Evolutionary conservation across 345 rosid species (phyloP).

Genomic region (Eucalyptus albens): DNA sequence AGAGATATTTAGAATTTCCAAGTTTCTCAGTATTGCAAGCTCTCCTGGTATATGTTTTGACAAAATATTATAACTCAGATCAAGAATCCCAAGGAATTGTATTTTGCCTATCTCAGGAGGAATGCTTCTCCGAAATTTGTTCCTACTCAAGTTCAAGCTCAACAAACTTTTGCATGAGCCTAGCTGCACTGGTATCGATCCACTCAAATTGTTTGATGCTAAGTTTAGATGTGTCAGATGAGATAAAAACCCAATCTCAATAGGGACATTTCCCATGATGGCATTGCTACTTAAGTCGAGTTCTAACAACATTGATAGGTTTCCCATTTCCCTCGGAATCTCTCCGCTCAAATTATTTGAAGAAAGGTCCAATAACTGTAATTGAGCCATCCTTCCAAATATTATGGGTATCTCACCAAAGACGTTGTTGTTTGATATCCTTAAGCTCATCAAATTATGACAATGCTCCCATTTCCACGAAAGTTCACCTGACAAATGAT

Average conservation of each 20-base stretch:
- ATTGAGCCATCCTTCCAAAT: background rate
- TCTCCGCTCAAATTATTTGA: background rate
- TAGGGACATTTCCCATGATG: background rate
- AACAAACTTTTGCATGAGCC: too few relatives aligned
- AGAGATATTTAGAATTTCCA: background rate
- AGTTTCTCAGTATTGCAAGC: background rate
- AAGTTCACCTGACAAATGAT: background rate
- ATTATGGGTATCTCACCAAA: fast-evolving
- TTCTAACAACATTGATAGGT: fast-evolving
- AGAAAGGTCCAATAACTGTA: fast-evolving
- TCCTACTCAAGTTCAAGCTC: too few relatives aligned
- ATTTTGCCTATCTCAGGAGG: background rate
- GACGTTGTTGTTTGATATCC: background rate
- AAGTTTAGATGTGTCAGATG: background rate
- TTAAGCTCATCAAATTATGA: background rate
- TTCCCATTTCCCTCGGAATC: background rate
- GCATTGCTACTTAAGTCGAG: background rate
- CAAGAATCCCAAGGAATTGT: background rate
- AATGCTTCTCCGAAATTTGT: too few relatives aligned
- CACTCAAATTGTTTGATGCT: too few relatives aligned
- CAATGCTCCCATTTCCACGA: background rate
- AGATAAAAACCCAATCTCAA: background rate
- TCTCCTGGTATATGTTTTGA: background rate
- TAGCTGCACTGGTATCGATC: fast-evolving
- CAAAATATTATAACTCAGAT: background rate